These are phyloP conservation scores for Geosmithia morbida DNA, from an alignment of 2,329 filamentous ascomycete genomes.

Conservation along the genomic window DNA sequence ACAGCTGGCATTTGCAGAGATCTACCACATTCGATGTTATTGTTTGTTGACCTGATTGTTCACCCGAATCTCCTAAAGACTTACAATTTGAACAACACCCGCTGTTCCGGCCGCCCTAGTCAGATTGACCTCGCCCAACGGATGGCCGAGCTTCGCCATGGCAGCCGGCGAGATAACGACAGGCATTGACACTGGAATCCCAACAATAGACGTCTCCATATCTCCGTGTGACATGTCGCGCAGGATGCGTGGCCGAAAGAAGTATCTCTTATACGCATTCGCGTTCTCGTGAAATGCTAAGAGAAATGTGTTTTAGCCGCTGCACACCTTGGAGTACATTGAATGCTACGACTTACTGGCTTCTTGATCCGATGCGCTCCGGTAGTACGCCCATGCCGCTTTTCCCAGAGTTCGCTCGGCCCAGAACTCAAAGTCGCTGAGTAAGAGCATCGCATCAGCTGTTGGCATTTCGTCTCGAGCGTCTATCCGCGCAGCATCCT, in stretches of 20 bases:
- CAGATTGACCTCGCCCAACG: constrained; percentile 30
- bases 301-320: not conserved
- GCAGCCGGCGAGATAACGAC: constrained; percentile 34
- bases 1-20: constrained; percentile 7
- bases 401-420: constrained; percentile 1
- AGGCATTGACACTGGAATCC: constrained; percentile 29
- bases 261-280: constrained; percentile 29
- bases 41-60: not conserved
- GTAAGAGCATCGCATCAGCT: not conserved
- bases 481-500: not conserved
- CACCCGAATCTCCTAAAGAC: not conserved
- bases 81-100: constrained; percentile 27
- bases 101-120: constrained; percentile 27
- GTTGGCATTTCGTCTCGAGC: constrained; percentile 1
- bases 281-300: constrained; percentile 17
- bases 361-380: constrained; percentile 2
- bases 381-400: constrained; percentile 4
- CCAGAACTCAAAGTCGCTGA: constrained; percentile 2
- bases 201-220: constrained; percentile 24
- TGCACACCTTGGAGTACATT: not conserved
- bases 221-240: constrained; percentile 4
- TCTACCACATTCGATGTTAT: not conserved
- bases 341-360: not conserved
- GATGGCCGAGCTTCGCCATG: constrained; percentile 25
- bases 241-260: constrained; percentile 21